phyloP scores from a whole-genome alignment of 2,329 filamentous ascomycete genomes.

The Penicillium sp. region DNA sequence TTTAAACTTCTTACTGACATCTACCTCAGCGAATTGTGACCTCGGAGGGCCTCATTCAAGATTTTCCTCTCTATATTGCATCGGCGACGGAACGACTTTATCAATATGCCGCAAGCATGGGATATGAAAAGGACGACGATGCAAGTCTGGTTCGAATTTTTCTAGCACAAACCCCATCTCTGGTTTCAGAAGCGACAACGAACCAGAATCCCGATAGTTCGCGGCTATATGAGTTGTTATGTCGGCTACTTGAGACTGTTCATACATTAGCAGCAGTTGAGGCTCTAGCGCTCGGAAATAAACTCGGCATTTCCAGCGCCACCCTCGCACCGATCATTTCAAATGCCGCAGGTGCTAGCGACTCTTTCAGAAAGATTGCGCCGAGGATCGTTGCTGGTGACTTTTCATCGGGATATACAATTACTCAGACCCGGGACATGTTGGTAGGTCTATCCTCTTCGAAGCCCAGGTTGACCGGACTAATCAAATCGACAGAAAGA shows the following conservation, averaged over 20 bases:
- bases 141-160: constrained; percentile 8
- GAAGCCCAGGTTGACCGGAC: not conserved
- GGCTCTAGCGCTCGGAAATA: constrained; percentile 9
- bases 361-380: constrained; percentile 3
- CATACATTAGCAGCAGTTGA: constrained; percentile 11
- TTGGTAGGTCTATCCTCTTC: not conserved
- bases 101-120: constrained; percentile 1
- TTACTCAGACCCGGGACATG: not conserved
- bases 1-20: not conserved
- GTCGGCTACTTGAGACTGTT: constrained; percentile 8
- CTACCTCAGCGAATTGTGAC: constrained; percentile 11
- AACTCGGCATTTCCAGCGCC: constrained; percentile 4
- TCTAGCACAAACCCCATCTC: constrained; percentile 1
- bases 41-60: constrained; percentile 6
- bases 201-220: not conserved
- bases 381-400: constrained; percentile 1
- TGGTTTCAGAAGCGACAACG: constrained; percentile 6
- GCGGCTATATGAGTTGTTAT: not conserved
- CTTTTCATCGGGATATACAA: not conserved
- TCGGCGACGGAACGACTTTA: constrained; percentile 11
- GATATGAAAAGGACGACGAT: constrained; percentile 13
- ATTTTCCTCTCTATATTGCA: constrained; percentile 11
- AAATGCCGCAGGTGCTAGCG: constrained; percentile 9
- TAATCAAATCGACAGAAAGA: constrained; percentile 1
- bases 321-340: constrained; percentile 11